phyloP scores from a whole-genome alignment of 2,329 filamentous ascomycete species.

The Teratosphaeria nubilosa region DNA sequence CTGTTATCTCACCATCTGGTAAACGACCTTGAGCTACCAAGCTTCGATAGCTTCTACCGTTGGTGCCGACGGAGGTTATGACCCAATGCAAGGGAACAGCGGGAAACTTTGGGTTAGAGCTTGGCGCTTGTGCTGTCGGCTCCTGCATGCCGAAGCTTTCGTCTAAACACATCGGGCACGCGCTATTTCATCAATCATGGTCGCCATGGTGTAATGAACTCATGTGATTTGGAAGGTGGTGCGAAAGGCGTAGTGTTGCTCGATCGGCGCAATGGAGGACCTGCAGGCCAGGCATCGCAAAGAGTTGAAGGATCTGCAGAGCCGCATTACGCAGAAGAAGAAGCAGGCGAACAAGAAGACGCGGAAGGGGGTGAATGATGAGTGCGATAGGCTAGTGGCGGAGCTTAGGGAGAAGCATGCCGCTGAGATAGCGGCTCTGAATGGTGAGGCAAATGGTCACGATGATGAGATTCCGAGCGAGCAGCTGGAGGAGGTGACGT shows the following conservation, averaged over 20 bases:
- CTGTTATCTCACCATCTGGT: background rate
- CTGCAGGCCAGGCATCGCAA: constrained; percentile 72
- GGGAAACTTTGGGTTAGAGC: background rate
- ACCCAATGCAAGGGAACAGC: background rate
- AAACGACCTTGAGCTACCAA: background rate
- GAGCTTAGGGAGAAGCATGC: constrained; percentile 47
- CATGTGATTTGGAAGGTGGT: background rate
- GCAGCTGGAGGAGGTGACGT: constrained; percentile 13
- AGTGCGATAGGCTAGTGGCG: constrained; percentile 49
- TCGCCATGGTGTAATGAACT: background rate
- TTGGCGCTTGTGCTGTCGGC: background rate
- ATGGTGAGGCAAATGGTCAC: constrained; percentile 21
- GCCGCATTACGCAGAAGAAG: constrained; percentile 85
- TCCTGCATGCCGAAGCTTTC: background rate
- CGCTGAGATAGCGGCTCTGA: constrained; percentile 38
- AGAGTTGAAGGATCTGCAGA: constrained; percentile 78
- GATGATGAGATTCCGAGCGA: constrained; percentile 7
- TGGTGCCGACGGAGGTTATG: background rate
- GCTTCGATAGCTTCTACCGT: background rate
- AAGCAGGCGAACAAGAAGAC: constrained; percentile 85
- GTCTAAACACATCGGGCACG: no score
- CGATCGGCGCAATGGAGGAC: constrained; percentile 53
- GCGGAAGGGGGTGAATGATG: constrained; percentile 50
- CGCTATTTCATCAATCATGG: no score
- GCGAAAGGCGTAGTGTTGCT: background rate